Percentiles rank a stretch among this genome's conserved stretches.
These are phyloP conservation scores for Trametopsis cervina DNA, from an alignment of 768 basidiomycete genomes.

Conservation along the genomic window DNA sequence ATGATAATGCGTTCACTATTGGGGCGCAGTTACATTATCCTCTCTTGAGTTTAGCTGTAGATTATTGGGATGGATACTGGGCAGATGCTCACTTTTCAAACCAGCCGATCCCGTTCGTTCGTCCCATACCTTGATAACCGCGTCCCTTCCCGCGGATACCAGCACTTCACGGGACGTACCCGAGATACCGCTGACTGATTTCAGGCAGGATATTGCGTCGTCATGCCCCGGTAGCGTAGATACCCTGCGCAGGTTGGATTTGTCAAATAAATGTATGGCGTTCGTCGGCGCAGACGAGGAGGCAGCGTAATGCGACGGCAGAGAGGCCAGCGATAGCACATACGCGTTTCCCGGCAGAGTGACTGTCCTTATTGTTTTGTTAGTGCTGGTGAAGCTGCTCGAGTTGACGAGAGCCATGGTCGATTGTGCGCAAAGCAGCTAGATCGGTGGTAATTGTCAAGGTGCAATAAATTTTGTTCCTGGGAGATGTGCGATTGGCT, in stretches of 20 bases:
- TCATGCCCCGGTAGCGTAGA: slow-evolving; percentile 52
- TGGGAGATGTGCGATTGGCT: no score
- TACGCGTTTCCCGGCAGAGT: slow-evolving; percentile 42
- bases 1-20: slow-evolving; percentile 19
- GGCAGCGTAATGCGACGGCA: slow-evolving; percentile 47
- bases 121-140: slow-evolving; percentile 71
- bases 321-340: slow-evolving; percentile 48
- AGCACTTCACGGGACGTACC: slow-evolving; percentile 38
- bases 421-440: neutral
- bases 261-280: slow-evolving; percentile 63
- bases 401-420: slow-evolving; percentile 29
- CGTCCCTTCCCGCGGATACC: slow-evolving; percentile 66
- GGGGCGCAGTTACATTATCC: slow-evolving; percentile 8
- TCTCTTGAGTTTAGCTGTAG: slow-evolving; percentile 23
- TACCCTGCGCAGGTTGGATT: slow-evolving; percentile 38
- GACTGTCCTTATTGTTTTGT: slow-evolving; percentile 25
- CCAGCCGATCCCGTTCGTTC: slow-evolving; percentile 43
- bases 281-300: slow-evolving; percentile 58
- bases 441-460: no score
- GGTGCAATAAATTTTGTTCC: no score
- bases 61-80: neutral
- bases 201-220: slow-evolving; percentile 48
- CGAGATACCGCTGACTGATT: slow-evolving; percentile 35
- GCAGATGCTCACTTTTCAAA: slow-evolving; percentile 50
- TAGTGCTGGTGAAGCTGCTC: slow-evolving; percentile 17